These are phyloP conservation scores for Trichocomaceae sp. DNA, from an alignment of 2,329 filamentous ascomycete species.

Conservation along the genomic window DNA sequence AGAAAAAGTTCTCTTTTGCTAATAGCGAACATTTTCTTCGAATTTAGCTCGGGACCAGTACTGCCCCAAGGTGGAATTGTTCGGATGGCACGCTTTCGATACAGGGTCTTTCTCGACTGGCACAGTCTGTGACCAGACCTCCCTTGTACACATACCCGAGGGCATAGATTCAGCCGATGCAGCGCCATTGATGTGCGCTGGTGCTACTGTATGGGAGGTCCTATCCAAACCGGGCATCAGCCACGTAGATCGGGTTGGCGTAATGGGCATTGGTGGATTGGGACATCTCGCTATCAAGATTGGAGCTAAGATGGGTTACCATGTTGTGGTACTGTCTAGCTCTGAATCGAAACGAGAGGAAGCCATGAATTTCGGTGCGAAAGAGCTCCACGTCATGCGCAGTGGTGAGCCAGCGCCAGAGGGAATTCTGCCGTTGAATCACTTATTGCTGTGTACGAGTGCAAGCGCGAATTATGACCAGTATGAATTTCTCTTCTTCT, in stretches of 20 bases:
- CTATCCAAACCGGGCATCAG: constrained; percentile 52
- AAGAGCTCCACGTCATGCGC: constrained; percentile 53
- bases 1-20: background rate
- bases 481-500: background rate
- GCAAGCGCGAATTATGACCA: background rate
- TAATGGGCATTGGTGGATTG: constrained; percentile 66
- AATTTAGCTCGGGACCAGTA: background rate
- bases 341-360: constrained; percentile 24
- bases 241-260: constrained; percentile 61
- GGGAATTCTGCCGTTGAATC: background rate
- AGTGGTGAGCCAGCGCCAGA: background rate
- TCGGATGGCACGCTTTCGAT: constrained; percentile 20
- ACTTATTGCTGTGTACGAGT: background rate
- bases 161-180: constrained; percentile 24
- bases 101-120: constrained; percentile 28
- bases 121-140: constrained; percentile 29
- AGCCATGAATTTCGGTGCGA: constrained; percentile 48
- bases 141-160: constrained; percentile 33
- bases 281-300: constrained; percentile 64
- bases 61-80: background rate
- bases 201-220: constrained; percentile 45
- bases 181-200: constrained; percentile 32
- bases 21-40: background rate
- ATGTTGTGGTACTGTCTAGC: constrained; percentile 34
- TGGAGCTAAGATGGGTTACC: constrained; percentile 61